phyloP scores from a whole-genome alignment of 2,329 filamentous ascomycete genomes.

The Pestalotiopsis sp. region DNA sequence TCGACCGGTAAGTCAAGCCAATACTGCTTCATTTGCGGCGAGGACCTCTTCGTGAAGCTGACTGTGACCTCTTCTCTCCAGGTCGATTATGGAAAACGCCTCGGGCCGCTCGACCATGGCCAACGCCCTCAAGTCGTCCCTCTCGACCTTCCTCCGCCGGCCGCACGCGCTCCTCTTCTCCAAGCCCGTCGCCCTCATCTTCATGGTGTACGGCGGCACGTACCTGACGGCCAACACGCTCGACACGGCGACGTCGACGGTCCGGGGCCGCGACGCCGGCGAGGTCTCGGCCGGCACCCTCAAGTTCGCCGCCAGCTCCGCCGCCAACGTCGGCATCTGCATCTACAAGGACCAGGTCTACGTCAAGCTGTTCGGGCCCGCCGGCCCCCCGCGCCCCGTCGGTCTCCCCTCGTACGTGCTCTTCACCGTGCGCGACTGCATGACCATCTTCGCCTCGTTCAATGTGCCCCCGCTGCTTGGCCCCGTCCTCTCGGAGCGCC shows the following conservation, averaged over 20 bases:
- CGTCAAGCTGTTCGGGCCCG: conserved; percentile 76
- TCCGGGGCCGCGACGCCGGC: conserved; percentile 55
- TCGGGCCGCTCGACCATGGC: conserved; percentile 64
- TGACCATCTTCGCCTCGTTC: conserved; percentile 91
- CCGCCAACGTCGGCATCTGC: conserved; percentile 82
- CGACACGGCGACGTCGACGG: conserved; percentile 74
- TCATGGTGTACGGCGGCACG: conserved; percentile 80
- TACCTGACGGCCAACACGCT: conserved; percentile 87
- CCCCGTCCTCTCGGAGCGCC: conserved; percentile 59
- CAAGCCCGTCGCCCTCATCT: conserved; percentile 68
- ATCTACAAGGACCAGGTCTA: conserved; percentile 90
- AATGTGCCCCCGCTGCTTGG: conserved; percentile 82
- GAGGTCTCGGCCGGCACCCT: conserved; percentile 70
- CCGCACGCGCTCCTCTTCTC: conserved; percentile 64
- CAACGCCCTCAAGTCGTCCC: conserved; percentile 59
- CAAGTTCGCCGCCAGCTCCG: conserved; percentile 79
- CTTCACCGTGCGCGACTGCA: conserved; percentile 79
- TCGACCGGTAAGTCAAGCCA: conserved; percentile 66
- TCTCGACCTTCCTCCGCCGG: conserved; percentile 54
- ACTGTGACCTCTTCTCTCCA: conserved; percentile 29
- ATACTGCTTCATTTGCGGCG: neutral
- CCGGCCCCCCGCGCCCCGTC: conserved; percentile 53
- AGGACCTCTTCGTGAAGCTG: neutral
- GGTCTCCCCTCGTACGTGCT: conserved; percentile 71
- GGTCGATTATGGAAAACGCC: conserved; percentile 81